Evolutionary conservation across 2,329 filamentous ascomycete species (phyloP), one percentile per base, ranked within the genome.

Genomic region (Coniochaeta hoffmannii): DNA sequence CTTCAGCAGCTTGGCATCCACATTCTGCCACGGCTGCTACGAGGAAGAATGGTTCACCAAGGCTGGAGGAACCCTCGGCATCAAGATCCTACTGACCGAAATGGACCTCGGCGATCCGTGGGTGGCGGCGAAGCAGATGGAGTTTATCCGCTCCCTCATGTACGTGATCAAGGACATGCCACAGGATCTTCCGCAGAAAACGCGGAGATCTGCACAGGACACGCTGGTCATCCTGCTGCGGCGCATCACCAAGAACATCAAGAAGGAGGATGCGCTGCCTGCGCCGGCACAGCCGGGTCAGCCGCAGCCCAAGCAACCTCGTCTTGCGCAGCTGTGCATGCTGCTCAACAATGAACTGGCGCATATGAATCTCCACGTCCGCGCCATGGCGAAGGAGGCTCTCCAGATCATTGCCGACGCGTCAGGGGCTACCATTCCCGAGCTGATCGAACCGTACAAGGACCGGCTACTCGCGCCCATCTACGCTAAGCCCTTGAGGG

Each of bases 1-100:
- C 71, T 99, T 99, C 72, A 81, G 80, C 57, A 86, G 93, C 64
- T 77, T 99, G 6, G 87, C 88, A 36, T 88, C 85, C 58, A 86
- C 86, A 0, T 96, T 97, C 68, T 94, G 90, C 63, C 94, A 99
- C 68, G 91, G 90, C 61, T 99, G 94, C 69, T 92, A 97, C 64
- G 91, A 94, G 64, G 93, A 99, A 68, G 94, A 99, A 65, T 99
- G 95, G 94, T 99, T 96, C 66, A 92, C 92, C 53, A 99, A 99
- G 72, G 89, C 91, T 35, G 94, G 93, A 51, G 94, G 94, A 36
- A 92, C 89, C 54, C 75, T 93, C 19, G 95, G 95, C 55, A 97
- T 99, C 64, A 87, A 89, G 65, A 86, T 95, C 56, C 75, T 99
- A 56, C 86, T 93, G 31, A 93, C 89, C 2, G 87, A 93, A 62